Evolutionary conservation across 164 flowering plant species (phyloP), one percentile per base, ranked within the genome.

Genomic region (Umbilicus rupestris): DNA sequence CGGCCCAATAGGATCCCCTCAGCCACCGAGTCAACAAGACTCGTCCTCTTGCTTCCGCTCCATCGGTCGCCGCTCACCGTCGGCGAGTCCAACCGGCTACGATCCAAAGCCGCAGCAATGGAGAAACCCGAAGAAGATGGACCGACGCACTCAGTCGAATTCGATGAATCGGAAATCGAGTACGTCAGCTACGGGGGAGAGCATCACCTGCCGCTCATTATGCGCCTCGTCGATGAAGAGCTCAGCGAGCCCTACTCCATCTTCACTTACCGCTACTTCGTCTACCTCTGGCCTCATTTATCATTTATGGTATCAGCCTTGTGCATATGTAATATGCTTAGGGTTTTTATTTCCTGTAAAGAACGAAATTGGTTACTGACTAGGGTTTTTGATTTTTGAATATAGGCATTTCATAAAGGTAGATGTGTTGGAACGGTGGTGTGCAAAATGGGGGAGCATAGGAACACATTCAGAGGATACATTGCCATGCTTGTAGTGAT

Each of bases 181-280:
- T 91, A 88, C 73, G 82, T 84, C 58, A 91, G 88, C 85, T 94
- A 94, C 50, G 90, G 82, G 0, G 97, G 99, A 2, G 99, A 94
- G 73, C 94, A 91, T 73, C 97, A 94, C 74, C 78, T 94, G 11
- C 96, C 97, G 14, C 81, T 91, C 26, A 87, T 94, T 70, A 94
- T 94, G 99, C 73, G 79, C 33, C 81, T 94, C 1, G 99, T 94
- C 30, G 99, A 94, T 66, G 75, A 84, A 69, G 97, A 91, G 72
- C 94, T 94, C 69, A 94, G 99, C 69, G 99, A 94, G 69, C 97
- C 99, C 50, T 94, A 94, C 80, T 94, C 99, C 73, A 94, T 94
- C 79, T 94, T 94, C 82, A 94, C 99, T 42, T 94, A 94, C 75
- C 82, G 99, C 55, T 94, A 94, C 88, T 94, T 94, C 77, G 99